Conservation (phyloP, 148 eudicot genomes). For the Limonium bicolor region DNA sequence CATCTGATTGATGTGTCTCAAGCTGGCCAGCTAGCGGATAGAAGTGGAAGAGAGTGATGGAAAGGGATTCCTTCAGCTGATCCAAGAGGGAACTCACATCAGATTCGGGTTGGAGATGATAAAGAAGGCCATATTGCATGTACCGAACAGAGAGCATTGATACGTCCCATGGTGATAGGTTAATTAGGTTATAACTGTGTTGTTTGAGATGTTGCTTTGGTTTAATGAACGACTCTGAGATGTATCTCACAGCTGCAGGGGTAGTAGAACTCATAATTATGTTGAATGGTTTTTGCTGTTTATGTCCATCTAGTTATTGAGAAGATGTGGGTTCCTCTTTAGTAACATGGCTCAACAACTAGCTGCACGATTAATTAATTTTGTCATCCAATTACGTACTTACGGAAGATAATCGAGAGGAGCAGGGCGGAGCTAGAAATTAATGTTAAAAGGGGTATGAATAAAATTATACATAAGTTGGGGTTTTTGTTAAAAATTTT, state of each 20-base stretch:
- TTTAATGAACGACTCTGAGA: slow-evolving; percentile 10
- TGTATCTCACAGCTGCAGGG: neutral
- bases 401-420: too few species aligned
- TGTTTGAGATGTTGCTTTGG: slow-evolving; percentile 4
- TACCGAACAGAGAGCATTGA: neutral
- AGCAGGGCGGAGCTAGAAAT: too few species aligned
- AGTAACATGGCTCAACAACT: too few species aligned
- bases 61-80: neutral
- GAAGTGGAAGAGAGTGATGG: neutral
- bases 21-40: neutral
- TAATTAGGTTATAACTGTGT: neutral
- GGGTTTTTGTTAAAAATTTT: too few species aligned
- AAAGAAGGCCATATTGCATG: slow-evolving; percentile 14
- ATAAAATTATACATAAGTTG: too few species aligned
- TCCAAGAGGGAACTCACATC: neutral
- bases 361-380: too few species aligned
- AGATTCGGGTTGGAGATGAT: neutral
- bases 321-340: too few species aligned
- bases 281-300: too few species aligned
- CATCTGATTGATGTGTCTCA: neutral
- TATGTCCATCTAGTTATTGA: too few species aligned
- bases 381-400: too few species aligned
- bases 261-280: too few species aligned
- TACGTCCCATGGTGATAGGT: slow-evolving; percentile 6
- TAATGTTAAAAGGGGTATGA: too few species aligned